Percentiles rank a stretch among this genome's conserved stretches.
phyloP scores from a whole-genome alignment of 768 basidiomycete species.

The Rhizopogon roseolus region DNA sequence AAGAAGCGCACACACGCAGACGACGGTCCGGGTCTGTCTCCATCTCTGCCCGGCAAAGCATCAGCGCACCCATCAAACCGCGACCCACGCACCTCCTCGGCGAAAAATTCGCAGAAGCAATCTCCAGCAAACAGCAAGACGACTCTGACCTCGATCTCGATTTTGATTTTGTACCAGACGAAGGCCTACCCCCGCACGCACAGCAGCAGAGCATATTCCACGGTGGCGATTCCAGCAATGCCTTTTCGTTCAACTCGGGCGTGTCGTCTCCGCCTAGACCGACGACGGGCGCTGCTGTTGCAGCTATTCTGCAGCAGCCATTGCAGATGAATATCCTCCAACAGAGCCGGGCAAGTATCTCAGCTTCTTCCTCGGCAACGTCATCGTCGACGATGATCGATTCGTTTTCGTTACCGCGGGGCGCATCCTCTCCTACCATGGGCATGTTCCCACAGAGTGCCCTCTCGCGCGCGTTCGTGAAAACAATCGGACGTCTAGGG shows the following conservation, averaged over 20 bases:
- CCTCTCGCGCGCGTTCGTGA: conserved; percentile 71
- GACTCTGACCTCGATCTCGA: conserved; percentile 79
- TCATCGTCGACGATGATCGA: too few relatives aligned
- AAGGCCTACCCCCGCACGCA: conserved; percentile 22
- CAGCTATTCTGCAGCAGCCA: conserved; percentile 63
- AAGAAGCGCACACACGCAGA: conserved; percentile 53
- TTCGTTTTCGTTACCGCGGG: conserved; percentile 2
- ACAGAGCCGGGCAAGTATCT: conserved; percentile 33
- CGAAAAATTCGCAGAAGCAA: conserved; percentile 62
- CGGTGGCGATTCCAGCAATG: conserved; percentile 40
- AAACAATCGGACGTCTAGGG: conserved; percentile 78
- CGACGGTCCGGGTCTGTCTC: conserved; percentile 17
- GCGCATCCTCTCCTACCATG: conserved; percentile 20
- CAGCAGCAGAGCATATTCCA: conserved; percentile 30
- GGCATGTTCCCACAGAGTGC: conserved; percentile 53
- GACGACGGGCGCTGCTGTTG: conserved; percentile 50
- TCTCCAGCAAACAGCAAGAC: conserved; percentile 35
- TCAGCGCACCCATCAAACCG: conserved; percentile 24
- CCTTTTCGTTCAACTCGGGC: conserved; percentile 31
- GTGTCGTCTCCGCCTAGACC: conserved; percentile 28
- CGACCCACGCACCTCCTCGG: conserved; percentile 48
- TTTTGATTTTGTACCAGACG: conserved; percentile 47
- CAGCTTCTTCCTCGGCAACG: conserved; percentile 11
- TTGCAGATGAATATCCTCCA: conserved; percentile 47
- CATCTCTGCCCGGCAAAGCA: conserved; percentile 24